Conservation (phyloP, 2,329 filamentous ascomycete species). For the Coniochaeta pulveracea region DNA sequence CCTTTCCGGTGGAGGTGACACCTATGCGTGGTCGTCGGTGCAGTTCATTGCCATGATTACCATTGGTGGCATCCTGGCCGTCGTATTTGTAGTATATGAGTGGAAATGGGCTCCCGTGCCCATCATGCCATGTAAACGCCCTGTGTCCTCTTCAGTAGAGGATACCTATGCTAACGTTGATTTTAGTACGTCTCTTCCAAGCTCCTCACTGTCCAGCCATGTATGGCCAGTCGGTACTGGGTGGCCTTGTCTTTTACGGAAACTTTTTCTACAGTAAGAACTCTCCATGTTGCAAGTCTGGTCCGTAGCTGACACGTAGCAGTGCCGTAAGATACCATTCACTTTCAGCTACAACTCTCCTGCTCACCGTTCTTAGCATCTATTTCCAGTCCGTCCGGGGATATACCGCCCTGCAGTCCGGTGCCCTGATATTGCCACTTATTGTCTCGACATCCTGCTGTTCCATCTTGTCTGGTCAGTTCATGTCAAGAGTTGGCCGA, state of each 20-base stretch:
- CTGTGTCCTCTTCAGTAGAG: too few relatives aligned
- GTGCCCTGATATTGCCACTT: slow-evolving; percentile 17
- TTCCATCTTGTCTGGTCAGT: slow-evolving; percentile 20
- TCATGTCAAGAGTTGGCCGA: slow-evolving; percentile 16
- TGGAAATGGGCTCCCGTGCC: slow-evolving; percentile 16
- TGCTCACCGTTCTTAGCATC: slow-evolving; percentile 10
- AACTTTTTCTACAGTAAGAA: slow-evolving; percentile 16
- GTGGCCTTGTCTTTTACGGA: slow-evolving; percentile 17
- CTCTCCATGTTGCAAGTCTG: not conserved
- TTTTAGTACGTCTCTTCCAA: slow-evolving; percentile 12
- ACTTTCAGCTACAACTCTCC: too few relatives aligned
- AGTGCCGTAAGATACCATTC: too few relatives aligned
- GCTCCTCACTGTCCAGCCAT: slow-evolving; percentile 12
- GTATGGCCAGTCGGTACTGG: slow-evolving; percentile 15
- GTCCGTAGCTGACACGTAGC: not conserved
- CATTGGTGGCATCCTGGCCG: slow-evolving; percentile 10
- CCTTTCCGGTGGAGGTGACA: slow-evolving; percentile 16
- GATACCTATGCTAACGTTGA: not conserved
- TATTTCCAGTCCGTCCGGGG: slow-evolving; percentile 21
- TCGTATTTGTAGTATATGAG: slow-evolving; percentile 16
- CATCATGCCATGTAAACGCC: slow-evolving; percentile 14
- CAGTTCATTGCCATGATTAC: slow-evolving; percentile 14
- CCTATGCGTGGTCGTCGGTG: slow-evolving; percentile 15
- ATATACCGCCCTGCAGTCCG: slow-evolving; percentile 16
- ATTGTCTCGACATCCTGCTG: slow-evolving; percentile 15